Conservation (phyloP, 177 flowering plant genomes). For the Vitis hybrid region DNA sequence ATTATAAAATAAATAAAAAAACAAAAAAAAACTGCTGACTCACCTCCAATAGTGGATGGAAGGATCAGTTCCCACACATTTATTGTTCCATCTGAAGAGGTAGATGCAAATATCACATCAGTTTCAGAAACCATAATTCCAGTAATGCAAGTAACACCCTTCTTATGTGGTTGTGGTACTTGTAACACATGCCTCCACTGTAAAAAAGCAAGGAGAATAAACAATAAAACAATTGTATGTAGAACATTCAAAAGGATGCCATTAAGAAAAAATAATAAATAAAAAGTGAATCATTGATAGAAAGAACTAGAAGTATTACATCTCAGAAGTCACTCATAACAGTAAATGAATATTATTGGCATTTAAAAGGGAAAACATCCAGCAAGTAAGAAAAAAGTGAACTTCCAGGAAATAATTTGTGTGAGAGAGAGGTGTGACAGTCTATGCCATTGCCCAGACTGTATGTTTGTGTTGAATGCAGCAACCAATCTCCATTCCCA, state of each 20-base stretch:
- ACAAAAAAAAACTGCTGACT: conserved; percentile 8
- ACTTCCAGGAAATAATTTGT: too few species aligned
- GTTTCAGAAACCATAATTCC: conserved; percentile 60
- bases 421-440: too few species aligned
- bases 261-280: neutral
- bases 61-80: conserved; percentile 65
- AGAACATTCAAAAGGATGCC: neutral
- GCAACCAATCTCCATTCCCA: too few species aligned
- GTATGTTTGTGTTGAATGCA: too few species aligned
- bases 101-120: conserved; percentile 71
- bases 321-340: too few species aligned
- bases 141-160: conserved; percentile 90
- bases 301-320: too few species aligned
- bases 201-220: conserved; percentile 10
- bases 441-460: too few species aligned
- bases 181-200: conserved; percentile 85
- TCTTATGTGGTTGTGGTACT: conserved; percentile 71
- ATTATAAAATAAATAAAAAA: too few species aligned
- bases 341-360: too few species aligned
- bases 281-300: too few species aligned
- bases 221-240: neutral
- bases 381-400: too few species aligned
- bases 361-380: too few species aligned
- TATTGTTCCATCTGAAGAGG: conserved; percentile 84
- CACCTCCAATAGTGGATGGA: conserved; percentile 61